A percentile compares a stretch with the other conserved stretches of the same genome.
phyloP scores from a whole-genome alignment of 73 alveolate genomes.

The Uronychia setigera region DNA sequence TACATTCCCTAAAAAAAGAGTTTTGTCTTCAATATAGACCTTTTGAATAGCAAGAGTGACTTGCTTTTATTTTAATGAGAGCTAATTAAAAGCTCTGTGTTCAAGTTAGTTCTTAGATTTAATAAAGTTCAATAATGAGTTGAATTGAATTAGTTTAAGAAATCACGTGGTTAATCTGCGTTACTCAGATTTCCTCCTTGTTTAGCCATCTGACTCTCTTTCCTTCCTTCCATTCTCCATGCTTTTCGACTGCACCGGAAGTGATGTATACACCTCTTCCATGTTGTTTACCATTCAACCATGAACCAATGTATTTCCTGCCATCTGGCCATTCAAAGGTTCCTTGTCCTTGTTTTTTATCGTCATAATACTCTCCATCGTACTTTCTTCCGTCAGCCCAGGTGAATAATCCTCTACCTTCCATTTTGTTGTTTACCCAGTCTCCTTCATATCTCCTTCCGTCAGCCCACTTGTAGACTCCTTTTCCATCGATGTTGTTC shows the following conservation, averaged over 20 bases:
- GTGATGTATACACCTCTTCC: constrained; percentile 26
- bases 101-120: too few species aligned
- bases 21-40: too few species aligned
- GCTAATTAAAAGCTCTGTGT: too few species aligned
- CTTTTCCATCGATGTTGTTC: constrained; percentile 34
- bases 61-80: too few species aligned
- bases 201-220: not conserved
- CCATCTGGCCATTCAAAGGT: constrained; percentile 47
- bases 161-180: too few species aligned
- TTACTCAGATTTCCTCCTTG: too few species aligned
- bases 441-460: constrained; percentile 52
- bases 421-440: constrained; percentile 47
- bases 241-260: not conserved
- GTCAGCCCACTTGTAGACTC: constrained; percentile 18
- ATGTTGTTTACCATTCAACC: constrained; percentile 51
- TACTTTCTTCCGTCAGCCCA: constrained; percentile 45
- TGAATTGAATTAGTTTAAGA: too few species aligned
- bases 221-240: constrained; percentile 5
- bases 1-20: too few species aligned
- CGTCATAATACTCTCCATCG: constrained; percentile 21
- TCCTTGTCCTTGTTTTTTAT: constrained; percentile 40
- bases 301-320: constrained; percentile 23
- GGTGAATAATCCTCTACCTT: constrained; percentile 15
- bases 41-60: too few species aligned
- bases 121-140: too few species aligned